Evolutionary conservation across 495 filamentous ascomycete genomes (phyloP).

Genomic region (Annulohypoxylon stygium): DNA sequence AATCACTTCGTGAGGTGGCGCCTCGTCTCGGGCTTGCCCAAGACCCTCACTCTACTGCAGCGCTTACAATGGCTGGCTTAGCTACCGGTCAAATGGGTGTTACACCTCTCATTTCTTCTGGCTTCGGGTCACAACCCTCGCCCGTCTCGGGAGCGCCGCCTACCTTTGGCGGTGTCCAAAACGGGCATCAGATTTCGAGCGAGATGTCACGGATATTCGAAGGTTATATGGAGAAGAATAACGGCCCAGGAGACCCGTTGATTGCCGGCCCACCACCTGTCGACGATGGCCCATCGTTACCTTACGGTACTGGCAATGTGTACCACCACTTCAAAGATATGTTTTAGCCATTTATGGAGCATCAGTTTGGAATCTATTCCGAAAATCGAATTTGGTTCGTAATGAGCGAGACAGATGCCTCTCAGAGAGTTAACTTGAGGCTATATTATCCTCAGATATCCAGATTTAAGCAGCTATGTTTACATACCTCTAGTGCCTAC

Average conservation of each 20-base stretch:
- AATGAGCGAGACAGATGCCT: background rate
- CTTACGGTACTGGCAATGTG: conserved; percentile 39
- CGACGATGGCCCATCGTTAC: conserved; percentile 8
- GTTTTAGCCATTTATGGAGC: conserved; percentile 33
- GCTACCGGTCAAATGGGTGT: conserved; percentile 44
- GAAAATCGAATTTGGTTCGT: conserved; percentile 11
- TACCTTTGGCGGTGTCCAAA: conserved; percentile 41
- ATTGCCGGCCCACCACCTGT: conserved; percentile 17
- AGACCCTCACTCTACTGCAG: conserved; percentile 50
- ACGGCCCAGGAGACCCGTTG: conserved; percentile 23
- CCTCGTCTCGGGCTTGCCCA: conserved; percentile 77
- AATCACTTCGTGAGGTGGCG: conserved; percentile 81
- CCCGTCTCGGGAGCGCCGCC: conserved; percentile 28
- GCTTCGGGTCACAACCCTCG: conserved; percentile 33
- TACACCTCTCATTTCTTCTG: conserved; percentile 27
- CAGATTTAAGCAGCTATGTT: too few relatives aligned
- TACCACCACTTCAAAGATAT: conserved; percentile 54
- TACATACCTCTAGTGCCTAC: too few relatives aligned
- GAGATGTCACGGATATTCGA: conserved; percentile 64
- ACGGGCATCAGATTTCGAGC: conserved; percentile 58
- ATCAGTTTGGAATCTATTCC: background rate
- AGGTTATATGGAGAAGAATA: conserved; percentile 51
- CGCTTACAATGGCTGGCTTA: conserved; percentile 52
- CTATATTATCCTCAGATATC: too few relatives aligned
- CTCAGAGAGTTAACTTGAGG: too few relatives aligned